A percentile compares a stretch with the other conserved stretches of the same genome.
Evolutionary conservation across 345 rosid species (phyloP).

Genomic region (Eucalyptus marginata): DNA sequence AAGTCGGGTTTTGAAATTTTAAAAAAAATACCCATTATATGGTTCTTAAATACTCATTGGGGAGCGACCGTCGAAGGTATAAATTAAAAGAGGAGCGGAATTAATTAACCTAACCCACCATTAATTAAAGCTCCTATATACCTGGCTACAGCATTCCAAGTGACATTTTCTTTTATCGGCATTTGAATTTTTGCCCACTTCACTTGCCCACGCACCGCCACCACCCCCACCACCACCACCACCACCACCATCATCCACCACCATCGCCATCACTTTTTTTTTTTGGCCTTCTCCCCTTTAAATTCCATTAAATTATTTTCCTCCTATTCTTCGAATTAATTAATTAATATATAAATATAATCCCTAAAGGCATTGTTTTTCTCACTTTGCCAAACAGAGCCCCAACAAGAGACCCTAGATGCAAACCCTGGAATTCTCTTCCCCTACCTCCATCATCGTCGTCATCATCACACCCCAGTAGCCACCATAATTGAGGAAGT

Average conservation of each 20-base stretch:
- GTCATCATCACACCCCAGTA: background rate
- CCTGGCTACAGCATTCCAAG: background rate
- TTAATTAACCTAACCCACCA: background rate
- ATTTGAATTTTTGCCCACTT: background rate
- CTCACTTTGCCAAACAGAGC: background rate
- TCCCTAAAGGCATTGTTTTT: background rate
- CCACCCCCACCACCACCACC: background rate
- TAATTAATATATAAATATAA: background rate
- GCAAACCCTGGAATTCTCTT: background rate
- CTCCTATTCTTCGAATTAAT: background rate
- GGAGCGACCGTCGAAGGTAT: background rate
- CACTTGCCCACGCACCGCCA: background rate
- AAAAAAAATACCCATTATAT: background rate
- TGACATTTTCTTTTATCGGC: background rate
- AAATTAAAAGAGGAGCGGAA: background rate
- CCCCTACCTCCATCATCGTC: background rate
- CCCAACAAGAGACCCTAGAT: background rate
- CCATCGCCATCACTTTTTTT: background rate
- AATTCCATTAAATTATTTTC: background rate
- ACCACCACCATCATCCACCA: background rate
- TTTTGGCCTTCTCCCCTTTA: background rate
- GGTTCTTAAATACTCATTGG: background rate
- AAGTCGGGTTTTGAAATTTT: background rate
- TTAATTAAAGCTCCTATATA: background rate
- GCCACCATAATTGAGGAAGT: background rate